Conservation (phyloP, 2,329 filamentous ascomycete genomes). For the Apiospora koreana region DNA sequence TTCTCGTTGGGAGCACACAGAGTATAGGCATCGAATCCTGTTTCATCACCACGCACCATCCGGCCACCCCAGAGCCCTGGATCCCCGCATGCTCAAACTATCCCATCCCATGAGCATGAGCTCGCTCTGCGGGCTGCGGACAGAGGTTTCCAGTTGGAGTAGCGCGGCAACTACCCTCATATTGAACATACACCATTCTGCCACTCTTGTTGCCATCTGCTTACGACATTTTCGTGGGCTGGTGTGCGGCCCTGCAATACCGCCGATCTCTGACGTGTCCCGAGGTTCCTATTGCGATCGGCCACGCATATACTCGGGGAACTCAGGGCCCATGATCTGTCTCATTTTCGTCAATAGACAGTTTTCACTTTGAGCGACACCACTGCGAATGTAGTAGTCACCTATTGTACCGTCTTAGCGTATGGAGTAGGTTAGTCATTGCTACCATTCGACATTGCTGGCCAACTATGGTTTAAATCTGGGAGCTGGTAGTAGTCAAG, state of each 20-base stretch:
- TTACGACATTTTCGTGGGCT: not conserved
- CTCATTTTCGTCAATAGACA: not conserved
- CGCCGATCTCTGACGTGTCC: conserved; percentile 4
- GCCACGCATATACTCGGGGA: not conserved
- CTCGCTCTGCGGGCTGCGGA: not conserved
- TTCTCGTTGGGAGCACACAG: not conserved
- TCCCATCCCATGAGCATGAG: not conserved
- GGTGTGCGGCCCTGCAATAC: not conserved
- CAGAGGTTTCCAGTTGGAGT: not conserved
- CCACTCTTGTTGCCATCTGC: not conserved
- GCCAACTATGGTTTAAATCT: too few species aligned
- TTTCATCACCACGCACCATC: not conserved
- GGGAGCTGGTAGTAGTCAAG: too few species aligned
- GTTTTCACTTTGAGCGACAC: not conserved
- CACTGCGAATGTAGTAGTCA: not conserved
- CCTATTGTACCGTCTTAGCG: too few species aligned
- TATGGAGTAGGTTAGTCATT: too few species aligned
- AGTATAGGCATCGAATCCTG: not conserved
- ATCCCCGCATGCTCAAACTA: not conserved
- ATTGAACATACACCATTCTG: not conserved
- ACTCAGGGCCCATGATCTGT: not conserved
- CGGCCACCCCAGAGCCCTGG: not conserved
- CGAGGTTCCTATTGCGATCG: not conserved
- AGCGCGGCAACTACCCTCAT: not conserved
- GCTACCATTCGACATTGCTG: too few species aligned